These are phyloP conservation scores for Pyracantha coccinea DNA, from an alignment of 331 rosid species.

Conservation along the genomic window DNA sequence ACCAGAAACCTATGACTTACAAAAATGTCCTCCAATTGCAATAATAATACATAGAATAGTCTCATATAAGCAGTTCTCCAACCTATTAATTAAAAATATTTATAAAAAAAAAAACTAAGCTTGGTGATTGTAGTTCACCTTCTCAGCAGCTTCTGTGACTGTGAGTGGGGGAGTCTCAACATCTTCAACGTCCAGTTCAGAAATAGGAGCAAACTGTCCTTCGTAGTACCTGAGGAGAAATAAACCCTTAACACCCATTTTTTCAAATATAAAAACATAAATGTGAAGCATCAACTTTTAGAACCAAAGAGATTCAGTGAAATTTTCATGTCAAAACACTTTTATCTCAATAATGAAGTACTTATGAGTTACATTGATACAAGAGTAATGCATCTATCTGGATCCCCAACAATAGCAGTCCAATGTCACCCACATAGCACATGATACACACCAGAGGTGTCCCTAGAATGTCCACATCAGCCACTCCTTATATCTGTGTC, in stretches of 20 bases:
- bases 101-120: background rate
- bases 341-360: background rate
- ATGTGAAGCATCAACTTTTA: background rate
- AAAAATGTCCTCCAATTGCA: background rate
- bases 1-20: background rate
- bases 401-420: background rate
- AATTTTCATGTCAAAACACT: background rate
- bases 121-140: constrained; percentile 33
- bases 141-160: constrained; percentile 81
- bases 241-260: background rate
- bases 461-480: background rate
- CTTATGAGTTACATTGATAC: background rate
- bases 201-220: constrained; percentile 77
- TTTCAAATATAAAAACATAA: background rate
- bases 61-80: background rate
- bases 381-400: background rate
- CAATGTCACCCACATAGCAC: background rate
- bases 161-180: constrained; percentile 35
- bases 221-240: constrained; percentile 65
- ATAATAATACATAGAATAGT: background rate
- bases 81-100: background rate
- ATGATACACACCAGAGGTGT: background rate
- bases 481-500: too few species aligned
- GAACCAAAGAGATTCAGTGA: background rate
- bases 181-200: constrained; percentile 60